Evolutionary conservation across 2,329 filamentous ascomycete species (phyloP).

Genomic region (Trichothecium roseum): DNA sequence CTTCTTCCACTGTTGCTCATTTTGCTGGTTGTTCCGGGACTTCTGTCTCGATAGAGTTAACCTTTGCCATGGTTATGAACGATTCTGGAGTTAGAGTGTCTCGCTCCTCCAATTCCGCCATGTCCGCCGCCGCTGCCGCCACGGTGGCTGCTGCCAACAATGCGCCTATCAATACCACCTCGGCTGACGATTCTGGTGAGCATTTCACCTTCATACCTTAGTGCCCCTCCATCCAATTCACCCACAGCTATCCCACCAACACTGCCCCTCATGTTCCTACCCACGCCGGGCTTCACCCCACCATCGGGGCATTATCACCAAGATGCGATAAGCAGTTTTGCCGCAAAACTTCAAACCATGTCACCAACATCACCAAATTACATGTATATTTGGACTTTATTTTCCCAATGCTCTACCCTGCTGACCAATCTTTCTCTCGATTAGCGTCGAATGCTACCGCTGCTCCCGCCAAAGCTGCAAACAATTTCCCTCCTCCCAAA

Average conservation of each 20-base stretch:
- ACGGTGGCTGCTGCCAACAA: conserved; percentile 12
- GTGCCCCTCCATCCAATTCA: conserved; percentile 11
- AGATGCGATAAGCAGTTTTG: no score
- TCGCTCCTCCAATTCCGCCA: conserved; percentile 19
- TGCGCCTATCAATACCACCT: conserved; percentile 14
- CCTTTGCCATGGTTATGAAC: conserved; percentile 27
- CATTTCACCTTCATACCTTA: conserved; percentile 8
- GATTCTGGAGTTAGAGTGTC: conserved; percentile 25
- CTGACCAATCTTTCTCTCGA: no score
- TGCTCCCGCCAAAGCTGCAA: conserved; percentile 19
- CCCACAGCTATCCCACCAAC: background rate
- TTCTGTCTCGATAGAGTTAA: no score
- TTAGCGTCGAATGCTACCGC: conserved; percentile 17
- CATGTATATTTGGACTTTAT: no score
- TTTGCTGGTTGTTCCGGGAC: no score
- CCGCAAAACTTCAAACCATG: no score
- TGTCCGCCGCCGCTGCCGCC: conserved; percentile 24
- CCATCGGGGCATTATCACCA: conserved; percentile 6
- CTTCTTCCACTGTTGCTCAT: no score
- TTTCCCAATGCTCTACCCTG: no score
- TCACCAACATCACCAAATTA: no score
- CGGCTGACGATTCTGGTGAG: conserved; percentile 31
- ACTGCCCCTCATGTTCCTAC: conserved; percentile 22
- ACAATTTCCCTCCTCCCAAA: conserved; percentile 69
- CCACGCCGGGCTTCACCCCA: conserved; percentile 10